These are phyloP conservation scores for Tillandsia fasciculata DNA, from an alignment of 176 grass and related monocot genomes.

Conservation along the genomic window DNA sequence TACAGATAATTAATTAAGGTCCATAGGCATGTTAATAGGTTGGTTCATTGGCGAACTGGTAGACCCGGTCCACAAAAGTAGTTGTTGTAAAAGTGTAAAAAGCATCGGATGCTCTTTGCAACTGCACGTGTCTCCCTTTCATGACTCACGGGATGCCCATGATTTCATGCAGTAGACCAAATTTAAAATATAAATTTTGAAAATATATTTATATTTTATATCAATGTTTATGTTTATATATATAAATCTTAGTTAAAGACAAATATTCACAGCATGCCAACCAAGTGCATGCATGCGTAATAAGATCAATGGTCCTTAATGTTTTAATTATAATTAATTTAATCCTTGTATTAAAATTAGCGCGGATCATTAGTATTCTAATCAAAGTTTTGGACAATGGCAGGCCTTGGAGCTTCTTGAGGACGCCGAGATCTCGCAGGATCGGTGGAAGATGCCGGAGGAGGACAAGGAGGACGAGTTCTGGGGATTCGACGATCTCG, in stretches of 20 bases:
- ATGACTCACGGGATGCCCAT: too few relatives aligned
- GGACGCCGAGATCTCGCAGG: slow-evolving; percentile 50
- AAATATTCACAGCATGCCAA: slow-evolving; percentile 1
- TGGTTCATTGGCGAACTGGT: too few relatives aligned
- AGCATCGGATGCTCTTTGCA: too few relatives aligned
- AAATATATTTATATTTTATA: too few relatives aligned
- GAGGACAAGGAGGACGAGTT: slow-evolving; percentile 35
- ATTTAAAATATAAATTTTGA: too few relatives aligned
- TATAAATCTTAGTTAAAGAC: background rate
- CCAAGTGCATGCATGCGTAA: background rate
- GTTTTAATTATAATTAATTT: background rate
- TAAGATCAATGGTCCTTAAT: slow-evolving; percentile 12
- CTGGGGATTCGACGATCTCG: slow-evolving; percentile 64
- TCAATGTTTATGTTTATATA: too few relatives aligned
- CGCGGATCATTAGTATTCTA: background rate
- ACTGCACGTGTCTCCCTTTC: too few relatives aligned
- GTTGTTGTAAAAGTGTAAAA: too few relatives aligned
- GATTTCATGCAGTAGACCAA: too few relatives aligned
- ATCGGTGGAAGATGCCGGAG: slow-evolving; percentile 62
- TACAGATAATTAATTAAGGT: too few relatives aligned
- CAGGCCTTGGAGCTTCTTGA: slow-evolving; percentile 89
- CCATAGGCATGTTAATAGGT: too few relatives aligned
- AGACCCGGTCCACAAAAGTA: too few relatives aligned
- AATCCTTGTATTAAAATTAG: background rate
- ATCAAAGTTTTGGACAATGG: background rate